These are phyloP conservation scores for Knoxdaviesia proteae DNA, from an alignment of 2,329 filamentous ascomycete species.

Conservation along the genomic window DNA sequence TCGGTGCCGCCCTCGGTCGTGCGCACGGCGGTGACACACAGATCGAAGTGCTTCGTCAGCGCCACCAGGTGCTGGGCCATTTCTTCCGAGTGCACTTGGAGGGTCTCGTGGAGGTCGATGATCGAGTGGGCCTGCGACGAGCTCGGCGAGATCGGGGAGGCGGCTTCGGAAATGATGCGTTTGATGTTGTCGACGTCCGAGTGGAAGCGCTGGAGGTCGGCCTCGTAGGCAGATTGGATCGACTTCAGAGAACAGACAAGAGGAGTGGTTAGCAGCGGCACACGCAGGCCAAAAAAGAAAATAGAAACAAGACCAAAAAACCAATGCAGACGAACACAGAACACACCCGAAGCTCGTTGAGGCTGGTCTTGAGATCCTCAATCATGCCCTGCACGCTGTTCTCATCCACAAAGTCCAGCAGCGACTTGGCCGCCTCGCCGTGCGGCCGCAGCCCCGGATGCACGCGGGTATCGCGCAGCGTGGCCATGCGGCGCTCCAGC, in stretches of 20 bases:
- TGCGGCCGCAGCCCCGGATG: conserved; percentile 40
- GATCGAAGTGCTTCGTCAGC: conserved; percentile 73
- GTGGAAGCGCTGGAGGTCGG: conserved; percentile 56
- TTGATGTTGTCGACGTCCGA: conserved; percentile 48
- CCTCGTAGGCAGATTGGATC: conserved; percentile 53
- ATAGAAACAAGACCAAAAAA: not conserved
- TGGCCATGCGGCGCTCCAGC: conserved; percentile 44
- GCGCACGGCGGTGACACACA: conserved; percentile 77
- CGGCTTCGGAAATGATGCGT: conserved; percentile 22
- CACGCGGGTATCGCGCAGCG: conserved; percentile 42
- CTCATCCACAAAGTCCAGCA: conserved; percentile 63
- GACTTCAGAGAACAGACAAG: conserved; percentile 17
- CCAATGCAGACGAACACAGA: not conserved
- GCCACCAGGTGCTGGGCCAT: conserved; percentile 68
- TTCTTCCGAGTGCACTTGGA: conserved; percentile 56
- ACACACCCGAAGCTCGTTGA: conserved; percentile 45
- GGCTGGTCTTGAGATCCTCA: conserved; percentile 46
- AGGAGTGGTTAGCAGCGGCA: not conserved
- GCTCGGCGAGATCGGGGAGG: conserved; percentile 1
- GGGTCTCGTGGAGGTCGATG: conserved; percentile 31
- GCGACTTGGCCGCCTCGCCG: conserved; percentile 35
- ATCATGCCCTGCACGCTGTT: conserved; percentile 44
- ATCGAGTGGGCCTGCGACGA: conserved; percentile 14
- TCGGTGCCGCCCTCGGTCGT: conserved; percentile 68
- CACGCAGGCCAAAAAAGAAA: not conserved